phyloP scores from a whole-genome alignment of 352 stramenopile genomes.

The Globisporangium cederbergense region DNA sequence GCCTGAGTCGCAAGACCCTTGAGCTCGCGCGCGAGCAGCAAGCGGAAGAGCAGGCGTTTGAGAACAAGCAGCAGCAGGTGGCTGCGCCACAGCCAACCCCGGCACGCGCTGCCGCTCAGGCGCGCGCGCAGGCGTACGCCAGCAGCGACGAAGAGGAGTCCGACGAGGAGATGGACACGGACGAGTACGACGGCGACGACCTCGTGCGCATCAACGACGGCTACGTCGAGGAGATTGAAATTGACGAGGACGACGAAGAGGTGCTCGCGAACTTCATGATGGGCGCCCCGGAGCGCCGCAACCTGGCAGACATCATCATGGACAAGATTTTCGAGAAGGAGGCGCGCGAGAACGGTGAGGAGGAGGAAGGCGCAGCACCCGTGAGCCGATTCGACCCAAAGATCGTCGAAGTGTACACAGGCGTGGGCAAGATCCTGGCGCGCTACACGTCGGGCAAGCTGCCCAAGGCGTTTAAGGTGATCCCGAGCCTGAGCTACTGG shows the following conservation, averaged over 20 bases:
- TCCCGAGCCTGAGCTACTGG: conserved; percentile 98
- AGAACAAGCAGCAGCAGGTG: conserved; percentile 29
- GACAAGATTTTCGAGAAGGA: conserved; percentile 99
- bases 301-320: conserved; percentile 99
- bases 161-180: conserved; percentile 85
- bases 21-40: conserved; percentile 76
- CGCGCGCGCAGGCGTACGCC: conserved; percentile 29
- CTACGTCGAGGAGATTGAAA: conserved; percentile 89
- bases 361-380: conserved; percentile 53
- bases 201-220: conserved; percentile 89
- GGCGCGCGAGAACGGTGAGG: conserved; percentile 75
- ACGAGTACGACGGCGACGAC: conserved; percentile 87
- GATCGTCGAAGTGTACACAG: conserved; percentile 98
- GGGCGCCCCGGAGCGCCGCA: conserved; percentile 80
- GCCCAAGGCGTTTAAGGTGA: conserved; percentile 99
- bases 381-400: conserved; percentile 89
- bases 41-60: conserved; percentile 61
- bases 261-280: conserved; percentile 87
- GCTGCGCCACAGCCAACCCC: conserved; percentile 12
- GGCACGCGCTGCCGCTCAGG: conserved; percentile 12
- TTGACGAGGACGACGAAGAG: conserved; percentile 86
- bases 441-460: conserved; percentile 98
- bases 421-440: conserved; percentile 96
- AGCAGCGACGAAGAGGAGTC: conserved; percentile 75
- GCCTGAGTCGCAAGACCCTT: conserved; percentile 79